phyloP scores from a whole-genome alignment of 2,329 filamentous ascomycete species.

The Scopulariopsis brevicaulis region DNA sequence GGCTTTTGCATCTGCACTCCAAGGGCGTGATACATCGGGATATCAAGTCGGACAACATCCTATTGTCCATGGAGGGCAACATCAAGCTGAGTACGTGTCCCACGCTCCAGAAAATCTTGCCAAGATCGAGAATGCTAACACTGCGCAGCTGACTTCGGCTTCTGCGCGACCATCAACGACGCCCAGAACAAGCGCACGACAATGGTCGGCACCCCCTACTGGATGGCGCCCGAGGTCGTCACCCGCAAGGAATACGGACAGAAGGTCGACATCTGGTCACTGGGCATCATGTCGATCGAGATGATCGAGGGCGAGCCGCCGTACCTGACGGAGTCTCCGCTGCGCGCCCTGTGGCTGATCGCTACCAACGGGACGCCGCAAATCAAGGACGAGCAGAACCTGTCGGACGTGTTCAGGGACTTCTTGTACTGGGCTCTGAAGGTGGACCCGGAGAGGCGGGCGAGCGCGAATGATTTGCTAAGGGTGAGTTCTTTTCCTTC shows the following conservation, averaged over 20 bases:
- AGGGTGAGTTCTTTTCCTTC: constrained; percentile 50
- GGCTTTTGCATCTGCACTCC: constrained; percentile 88
- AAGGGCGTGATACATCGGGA: constrained; percentile 98
- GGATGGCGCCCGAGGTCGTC: constrained; percentile 99
- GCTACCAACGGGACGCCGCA: constrained; percentile 91
- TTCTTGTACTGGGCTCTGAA: constrained; percentile 89
- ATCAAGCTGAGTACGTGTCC: constrained; percentile 80
- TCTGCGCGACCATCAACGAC: constrained; percentile 97
- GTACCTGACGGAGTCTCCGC: constrained; percentile 87
- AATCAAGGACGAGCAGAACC: constrained; percentile 83
- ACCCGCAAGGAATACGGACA: constrained; percentile 95
- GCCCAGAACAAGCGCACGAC: constrained; percentile 94
- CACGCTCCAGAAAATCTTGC: background rate
- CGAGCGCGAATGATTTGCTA: constrained; percentile 85
- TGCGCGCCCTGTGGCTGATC: constrained; percentile 89
- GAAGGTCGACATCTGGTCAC: constrained; percentile 97
- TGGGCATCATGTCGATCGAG: constrained; percentile 99
- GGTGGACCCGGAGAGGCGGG: constrained; percentile 94
- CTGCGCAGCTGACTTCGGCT: constrained; percentile 79
- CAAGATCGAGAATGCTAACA: background rate
- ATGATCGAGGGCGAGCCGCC: constrained; percentile 99
- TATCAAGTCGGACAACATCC: constrained; percentile 98
- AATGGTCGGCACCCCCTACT: constrained; percentile 98
- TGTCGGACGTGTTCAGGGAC: constrained; percentile 76
- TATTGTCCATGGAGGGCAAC: constrained; percentile 85